Percentiles rank a stretch among this genome's conserved stretches.
Conservation (phyloP, 768 basidiomycete species). For the Mrakia hoshinonis region DNA sequence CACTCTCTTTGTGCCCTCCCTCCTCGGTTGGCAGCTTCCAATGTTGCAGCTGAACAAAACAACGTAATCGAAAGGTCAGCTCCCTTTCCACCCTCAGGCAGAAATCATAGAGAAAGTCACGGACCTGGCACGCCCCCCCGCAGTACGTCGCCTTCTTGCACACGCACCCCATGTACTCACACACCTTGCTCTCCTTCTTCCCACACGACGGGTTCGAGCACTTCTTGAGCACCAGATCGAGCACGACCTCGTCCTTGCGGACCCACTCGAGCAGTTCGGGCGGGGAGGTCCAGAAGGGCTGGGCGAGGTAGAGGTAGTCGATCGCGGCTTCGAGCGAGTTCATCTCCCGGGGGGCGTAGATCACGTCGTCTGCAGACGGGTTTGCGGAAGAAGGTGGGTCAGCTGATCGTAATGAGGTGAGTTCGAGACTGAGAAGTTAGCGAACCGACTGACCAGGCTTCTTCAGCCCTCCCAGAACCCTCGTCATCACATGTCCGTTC, state of each 20-base stretch:
- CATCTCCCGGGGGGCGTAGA: neutral
- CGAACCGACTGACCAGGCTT: neutral
- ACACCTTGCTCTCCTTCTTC: slow-evolving; percentile 4
- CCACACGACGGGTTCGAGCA: slow-evolving; percentile 1
- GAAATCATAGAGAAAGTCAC: neutral
- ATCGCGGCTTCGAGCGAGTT: neutral
- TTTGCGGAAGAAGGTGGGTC: neutral
- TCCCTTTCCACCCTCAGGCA: neutral
- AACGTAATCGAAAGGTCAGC: neutral
- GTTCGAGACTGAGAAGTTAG: too few relatives aligned
- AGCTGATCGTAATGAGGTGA: neutral
- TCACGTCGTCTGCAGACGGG: neutral
- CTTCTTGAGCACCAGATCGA: slow-evolving; percentile 7
- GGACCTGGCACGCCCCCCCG: neutral
- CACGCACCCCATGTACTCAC: slow-evolving; percentile 6
- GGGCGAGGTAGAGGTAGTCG: slow-evolving; percentile 18
- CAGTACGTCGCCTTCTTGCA: slow-evolving; percentile 9
- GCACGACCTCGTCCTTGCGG: neutral
- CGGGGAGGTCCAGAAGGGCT: slow-evolving; percentile 3
- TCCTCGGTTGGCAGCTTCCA: neutral
- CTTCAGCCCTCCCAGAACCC: neutral
- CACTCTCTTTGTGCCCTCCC: slow-evolving; percentile 5
- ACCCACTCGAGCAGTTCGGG: slow-evolving; percentile 1
- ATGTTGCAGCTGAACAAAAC: neutral
- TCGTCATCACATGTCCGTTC: slow-evolving; percentile 10